Evolutionary conservation across 1,284 basidiomycete genomes (phyloP).

Genomic region (Gastroboletus turbinatus): DNA sequence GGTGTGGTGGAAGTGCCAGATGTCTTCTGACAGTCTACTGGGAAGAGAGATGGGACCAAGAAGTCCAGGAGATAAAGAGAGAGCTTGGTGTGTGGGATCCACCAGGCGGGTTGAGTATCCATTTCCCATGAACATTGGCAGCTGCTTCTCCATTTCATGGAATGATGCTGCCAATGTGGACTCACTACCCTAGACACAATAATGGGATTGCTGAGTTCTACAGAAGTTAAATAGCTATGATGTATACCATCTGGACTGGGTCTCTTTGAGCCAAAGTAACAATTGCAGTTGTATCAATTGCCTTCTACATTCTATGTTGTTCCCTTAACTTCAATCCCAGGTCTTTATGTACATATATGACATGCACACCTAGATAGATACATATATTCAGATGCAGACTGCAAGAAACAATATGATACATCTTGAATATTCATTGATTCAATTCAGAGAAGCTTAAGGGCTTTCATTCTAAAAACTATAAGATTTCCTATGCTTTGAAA

Average conservation of each 20-base stretch:
- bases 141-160: background rate
- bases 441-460: background rate
- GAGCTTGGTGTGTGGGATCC: constrained; percentile 86
- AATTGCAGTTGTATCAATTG: no score
- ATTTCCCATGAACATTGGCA: constrained; percentile 2
- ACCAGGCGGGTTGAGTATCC: constrained; percentile 39
- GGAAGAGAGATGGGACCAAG: constrained; percentile 92
- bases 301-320: no score
- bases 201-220: no score
- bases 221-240: no score
- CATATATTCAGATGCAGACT: background rate
- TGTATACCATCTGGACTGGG: no score
- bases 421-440: background rate
- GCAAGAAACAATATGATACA: no score
- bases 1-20: constrained; percentile 70
- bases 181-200: background rate
- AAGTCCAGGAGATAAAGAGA: constrained; percentile 75
- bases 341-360: no score
- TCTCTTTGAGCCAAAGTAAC: no score
- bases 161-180: background rate
- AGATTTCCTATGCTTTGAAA: background rate
- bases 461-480: constrained; percentile 1
- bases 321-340: no score
- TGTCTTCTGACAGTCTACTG: constrained; percentile 92
- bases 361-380: no score